Conservation (phyloP, 2,329 filamentous ascomycete genomes). For the Sporothrix brasiliensis region DNA sequence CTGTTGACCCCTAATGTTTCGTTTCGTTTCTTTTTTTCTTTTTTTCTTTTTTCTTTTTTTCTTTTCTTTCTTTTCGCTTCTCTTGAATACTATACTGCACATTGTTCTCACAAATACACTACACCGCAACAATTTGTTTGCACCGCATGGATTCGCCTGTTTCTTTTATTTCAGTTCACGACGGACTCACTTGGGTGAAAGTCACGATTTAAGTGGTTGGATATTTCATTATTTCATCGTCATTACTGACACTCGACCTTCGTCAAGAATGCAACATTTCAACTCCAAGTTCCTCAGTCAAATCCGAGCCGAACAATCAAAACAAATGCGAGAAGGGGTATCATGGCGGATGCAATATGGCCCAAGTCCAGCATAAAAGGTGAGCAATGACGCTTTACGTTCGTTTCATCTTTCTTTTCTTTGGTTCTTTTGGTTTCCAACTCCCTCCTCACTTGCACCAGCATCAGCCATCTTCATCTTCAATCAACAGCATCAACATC, state of each 20-base stretch:
- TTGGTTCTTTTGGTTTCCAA: neutral
- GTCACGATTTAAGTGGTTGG: neutral
- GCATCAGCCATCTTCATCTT: neutral
- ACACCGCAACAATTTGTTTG: neutral
- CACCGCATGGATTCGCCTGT: too few relatives aligned
- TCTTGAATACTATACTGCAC: conserved; percentile 2
- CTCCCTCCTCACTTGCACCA: neutral
- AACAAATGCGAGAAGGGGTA: neutral
- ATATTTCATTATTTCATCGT: neutral
- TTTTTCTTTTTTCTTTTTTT: neutral
- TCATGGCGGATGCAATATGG: neutral
- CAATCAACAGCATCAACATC: too few relatives aligned
- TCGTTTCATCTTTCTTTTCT: neutral
- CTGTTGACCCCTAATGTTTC: neutral
- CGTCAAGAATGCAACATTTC: neutral
- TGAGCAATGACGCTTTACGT: neutral
- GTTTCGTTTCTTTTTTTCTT: neutral
- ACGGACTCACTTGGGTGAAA: neutral
- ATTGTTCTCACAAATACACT: neutral
- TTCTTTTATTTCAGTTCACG: neutral
- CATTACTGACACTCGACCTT: neutral
- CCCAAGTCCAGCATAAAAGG: neutral
- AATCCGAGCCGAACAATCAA: neutral
- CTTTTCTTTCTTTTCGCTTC: neutral
- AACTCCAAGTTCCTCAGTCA: neutral